phyloP scores from a whole-genome alignment of 768 basidiomycete species.

The Agaricus subrufescens region DNA sequence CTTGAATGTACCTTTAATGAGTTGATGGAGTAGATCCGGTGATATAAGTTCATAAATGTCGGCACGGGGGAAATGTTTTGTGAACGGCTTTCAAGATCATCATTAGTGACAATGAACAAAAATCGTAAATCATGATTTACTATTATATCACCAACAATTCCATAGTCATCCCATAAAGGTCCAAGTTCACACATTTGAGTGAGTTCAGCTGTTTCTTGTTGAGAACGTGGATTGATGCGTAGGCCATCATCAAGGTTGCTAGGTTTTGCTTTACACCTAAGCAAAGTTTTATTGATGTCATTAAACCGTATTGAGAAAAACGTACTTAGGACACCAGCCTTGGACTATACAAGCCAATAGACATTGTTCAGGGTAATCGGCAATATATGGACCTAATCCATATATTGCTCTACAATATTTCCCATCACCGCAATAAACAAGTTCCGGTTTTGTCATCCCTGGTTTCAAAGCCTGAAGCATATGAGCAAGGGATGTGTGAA shows the following conservation, averaged over 20 bases:
- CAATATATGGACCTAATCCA: conserved; percentile 24
- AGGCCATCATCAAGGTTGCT: neutral
- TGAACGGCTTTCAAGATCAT: conserved; percentile 22
- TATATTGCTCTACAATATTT: conserved; percentile 20
- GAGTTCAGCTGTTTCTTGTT: neutral
- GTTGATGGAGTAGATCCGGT: conserved; percentile 30
- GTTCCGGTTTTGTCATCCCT: conserved; percentile 8
- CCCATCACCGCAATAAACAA: conserved; percentile 20
- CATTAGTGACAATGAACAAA: conserved; percentile 1
- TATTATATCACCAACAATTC: neutral
- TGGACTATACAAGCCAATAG: conserved; percentile 19
- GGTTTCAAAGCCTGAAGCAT: neutral
- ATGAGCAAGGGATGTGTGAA: neutral
- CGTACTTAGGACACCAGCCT: conserved; percentile 24
- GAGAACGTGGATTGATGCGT: neutral
- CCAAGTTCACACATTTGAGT: neutral
- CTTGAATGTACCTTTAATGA: conserved; percentile 5
- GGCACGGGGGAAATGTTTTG: conserved; percentile 23
- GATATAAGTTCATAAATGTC: conserved; percentile 29
- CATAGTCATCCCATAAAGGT: conserved; percentile 6
- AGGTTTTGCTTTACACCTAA: conserved; percentile 5
- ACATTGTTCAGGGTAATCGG: conserved; percentile 26
- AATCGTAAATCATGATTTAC: neutral
- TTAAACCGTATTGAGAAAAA: too few species aligned
- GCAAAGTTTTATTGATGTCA: too few species aligned